phyloP scores from a whole-genome alignment of 495 filamentous ascomycete species.

The Gamarada debralockiae region DNA sequence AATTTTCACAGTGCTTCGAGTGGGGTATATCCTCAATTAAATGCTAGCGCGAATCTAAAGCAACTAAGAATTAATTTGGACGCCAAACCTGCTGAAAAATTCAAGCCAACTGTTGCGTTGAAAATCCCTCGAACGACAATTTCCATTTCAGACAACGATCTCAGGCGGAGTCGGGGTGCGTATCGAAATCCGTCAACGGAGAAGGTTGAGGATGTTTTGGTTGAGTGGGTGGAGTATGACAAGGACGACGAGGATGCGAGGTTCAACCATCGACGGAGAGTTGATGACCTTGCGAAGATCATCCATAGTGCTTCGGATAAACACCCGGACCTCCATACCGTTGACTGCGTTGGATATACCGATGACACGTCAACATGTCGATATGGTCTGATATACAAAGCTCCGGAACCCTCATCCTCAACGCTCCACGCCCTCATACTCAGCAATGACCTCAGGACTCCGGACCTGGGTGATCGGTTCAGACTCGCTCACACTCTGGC shows the following conservation, averaged over 20 bases:
- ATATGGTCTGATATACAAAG: constrained; percentile 30
- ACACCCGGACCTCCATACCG: constrained; percentile 33
- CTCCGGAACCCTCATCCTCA: constrained; percentile 14
- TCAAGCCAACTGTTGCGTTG: constrained; percentile 28
- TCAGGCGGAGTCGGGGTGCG: constrained; percentile 17
- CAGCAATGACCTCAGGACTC: constrained; percentile 26
- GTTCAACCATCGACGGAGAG: constrained; percentile 26
- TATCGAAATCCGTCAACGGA: constrained; percentile 19
- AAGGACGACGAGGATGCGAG: constrained; percentile 28
- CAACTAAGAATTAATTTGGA: constrained; percentile 36
- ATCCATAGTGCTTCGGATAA: constrained; percentile 30
- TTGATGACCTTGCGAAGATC: constrained; percentile 36
- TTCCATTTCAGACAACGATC: constrained; percentile 4
- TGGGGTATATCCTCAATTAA: constrained; percentile 31
- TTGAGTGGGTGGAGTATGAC: constrained; percentile 35
- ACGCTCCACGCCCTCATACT: constrained; percentile 25
- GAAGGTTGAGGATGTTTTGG: constrained; percentile 23
- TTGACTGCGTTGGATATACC: constrained; percentile 35
- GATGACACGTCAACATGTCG: constrained; percentile 27
- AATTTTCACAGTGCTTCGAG: constrained; percentile 22
- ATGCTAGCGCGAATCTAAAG: constrained; percentile 30
- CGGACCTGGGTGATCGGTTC: constrained; percentile 32
- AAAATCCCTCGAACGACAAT: constrained; percentile 22
- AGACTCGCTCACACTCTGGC: constrained; percentile 29
- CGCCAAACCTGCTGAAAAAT: constrained; percentile 23